A percentile compares a stretch with the other conserved stretches of the same genome.
Conservation (phyloP, 2,329 filamentous ascomycete species). For the Fusarium xyrophilum region DNA sequence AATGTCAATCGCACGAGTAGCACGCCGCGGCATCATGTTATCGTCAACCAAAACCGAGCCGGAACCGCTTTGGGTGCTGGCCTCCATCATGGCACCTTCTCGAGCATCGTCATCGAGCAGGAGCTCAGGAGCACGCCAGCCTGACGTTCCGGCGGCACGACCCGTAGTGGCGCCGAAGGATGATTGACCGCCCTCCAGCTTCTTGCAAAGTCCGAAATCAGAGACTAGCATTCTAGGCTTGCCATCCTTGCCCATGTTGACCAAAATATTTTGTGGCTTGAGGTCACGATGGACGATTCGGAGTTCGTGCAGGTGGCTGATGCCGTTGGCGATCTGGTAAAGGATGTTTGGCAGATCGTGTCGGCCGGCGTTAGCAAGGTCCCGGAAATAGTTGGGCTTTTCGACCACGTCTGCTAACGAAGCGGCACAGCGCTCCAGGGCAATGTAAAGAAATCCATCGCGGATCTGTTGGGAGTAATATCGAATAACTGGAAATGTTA, state of each 20-base stretch:
- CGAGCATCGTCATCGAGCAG: constrained; percentile 78
- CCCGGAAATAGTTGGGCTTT: constrained; percentile 70
- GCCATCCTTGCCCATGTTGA: constrained; percentile 73
- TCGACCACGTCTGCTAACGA: constrained; percentile 92
- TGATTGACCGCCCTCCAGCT: constrained; percentile 90
- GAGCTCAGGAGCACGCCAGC: constrained; percentile 95
- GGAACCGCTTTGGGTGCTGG: constrained; percentile 66
- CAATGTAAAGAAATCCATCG: constrained; percentile 93
- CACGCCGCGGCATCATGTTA: constrained; percentile 72
- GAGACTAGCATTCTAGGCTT: constrained; percentile 90
- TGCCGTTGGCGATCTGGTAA: constrained; percentile 87
- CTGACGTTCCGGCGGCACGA: constrained; percentile 89
- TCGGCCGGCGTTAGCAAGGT: constrained; percentile 75
- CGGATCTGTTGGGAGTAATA: constrained; percentile 94
- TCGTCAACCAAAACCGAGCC: constrained; percentile 64
- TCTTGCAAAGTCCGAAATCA: constrained; percentile 97
- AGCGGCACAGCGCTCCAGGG: constrained; percentile 90
- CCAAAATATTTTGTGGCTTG: constrained; percentile 96
- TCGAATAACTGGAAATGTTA: constrained; percentile 73
- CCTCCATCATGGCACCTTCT: constrained; percentile 55
- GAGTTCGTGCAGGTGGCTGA: constrained; percentile 86
- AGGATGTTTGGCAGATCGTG: constrained; percentile 80
- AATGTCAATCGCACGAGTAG: constrained; percentile 95
- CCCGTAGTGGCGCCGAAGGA: constrained; percentile 95
- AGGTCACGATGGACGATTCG: constrained; percentile 97